These are phyloP conservation scores for Termitomyces sp. DNA, from an alignment of 768 basidiomycete genomes.

Conservation along the genomic window DNA sequence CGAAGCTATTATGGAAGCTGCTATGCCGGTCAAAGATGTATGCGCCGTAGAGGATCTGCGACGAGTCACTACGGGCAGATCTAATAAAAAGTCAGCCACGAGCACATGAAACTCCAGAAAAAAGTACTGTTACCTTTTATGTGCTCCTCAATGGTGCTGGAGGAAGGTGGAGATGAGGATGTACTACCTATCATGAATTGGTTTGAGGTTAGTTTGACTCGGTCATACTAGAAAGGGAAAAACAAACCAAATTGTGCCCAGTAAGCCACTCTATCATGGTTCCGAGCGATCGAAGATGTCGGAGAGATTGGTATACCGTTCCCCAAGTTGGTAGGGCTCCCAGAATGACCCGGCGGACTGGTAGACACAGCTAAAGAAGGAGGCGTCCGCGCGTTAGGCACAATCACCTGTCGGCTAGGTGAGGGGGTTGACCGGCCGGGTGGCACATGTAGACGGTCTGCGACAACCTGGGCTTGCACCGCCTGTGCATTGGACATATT, in stretches of 20 bases:
- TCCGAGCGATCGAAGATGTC: constrained; percentile 1
- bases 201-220: background rate
- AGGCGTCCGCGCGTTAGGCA: constrained; percentile 3
- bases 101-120: background rate
- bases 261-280: background rate
- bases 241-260: constrained; percentile 5
- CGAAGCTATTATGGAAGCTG: constrained; percentile 6
- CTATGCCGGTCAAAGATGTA: constrained; percentile 2
- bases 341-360: background rate
- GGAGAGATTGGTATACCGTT: background rate
- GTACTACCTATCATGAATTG: background rate
- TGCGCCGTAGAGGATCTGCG: constrained; percentile 5
- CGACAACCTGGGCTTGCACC: constrained; percentile 37
- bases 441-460: constrained; percentile 42
- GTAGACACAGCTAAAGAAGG: background rate
- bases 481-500: constrained; percentile 34
- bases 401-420: constrained; percentile 16
- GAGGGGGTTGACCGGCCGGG: constrained; percentile 28
- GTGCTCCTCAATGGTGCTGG: constrained; percentile 8
- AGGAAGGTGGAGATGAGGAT: constrained; percentile 3
- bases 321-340: background rate
- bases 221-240: background rate
- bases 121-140: constrained; percentile 9
- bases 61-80: constrained; percentile 14
- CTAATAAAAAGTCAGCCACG: constrained; percentile 2